Evolutionary conservation across 768 basidiomycete genomes (phyloP), one percentile per base, ranked within the genome.

Genomic region (Pleurotus eryngii): DNA sequence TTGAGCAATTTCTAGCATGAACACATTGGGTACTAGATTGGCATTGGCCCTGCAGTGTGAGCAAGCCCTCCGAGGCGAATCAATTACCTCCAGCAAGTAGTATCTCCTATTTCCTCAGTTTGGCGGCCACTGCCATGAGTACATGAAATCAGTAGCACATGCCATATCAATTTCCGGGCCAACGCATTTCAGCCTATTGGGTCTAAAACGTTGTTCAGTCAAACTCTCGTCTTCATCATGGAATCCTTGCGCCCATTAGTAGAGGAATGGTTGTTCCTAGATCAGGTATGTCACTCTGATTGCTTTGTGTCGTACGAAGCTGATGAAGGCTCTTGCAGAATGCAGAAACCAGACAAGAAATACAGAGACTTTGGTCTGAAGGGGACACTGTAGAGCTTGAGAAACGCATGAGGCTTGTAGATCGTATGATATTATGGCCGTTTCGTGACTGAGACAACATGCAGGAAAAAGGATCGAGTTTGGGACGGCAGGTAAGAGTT

Each of bases 391-490:
- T 67, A 26, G 85, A 85, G 67, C 69, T 88, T 14, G 80, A 83
- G 56, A 78, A 65, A 53, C 77, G 85, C 20, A 74, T 88, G 78
- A 79, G 79, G 86, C 83, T 64, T 56, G 46, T 43, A 8, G 30
- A 35, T 35, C 9, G 8, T 7, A 27, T 48, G 39, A 6, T 38
- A 22, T 40, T 53, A 38, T 45, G 12, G 43, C 39, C 26, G 5
- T 43, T 18, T 12, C 17, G 14, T 11, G 43, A 24, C 37, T 48
- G 49, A 24, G 60, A 42, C 3, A n/a, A 3, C 15, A 22, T 37
- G n/a, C 46, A 90, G 89, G 62, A 72, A 72, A 72, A 3, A 81
- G 92, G 37, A 94, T 95, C 61, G 82, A 87, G 58, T 95, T 95
- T 68, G 92, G 92, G 4, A 95, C 92, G 20, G 91, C 92, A 56